These are phyloP conservation scores for Thuja plicata DNA, from an alignment of 83 land plant species.

Conservation along the genomic window DNA sequence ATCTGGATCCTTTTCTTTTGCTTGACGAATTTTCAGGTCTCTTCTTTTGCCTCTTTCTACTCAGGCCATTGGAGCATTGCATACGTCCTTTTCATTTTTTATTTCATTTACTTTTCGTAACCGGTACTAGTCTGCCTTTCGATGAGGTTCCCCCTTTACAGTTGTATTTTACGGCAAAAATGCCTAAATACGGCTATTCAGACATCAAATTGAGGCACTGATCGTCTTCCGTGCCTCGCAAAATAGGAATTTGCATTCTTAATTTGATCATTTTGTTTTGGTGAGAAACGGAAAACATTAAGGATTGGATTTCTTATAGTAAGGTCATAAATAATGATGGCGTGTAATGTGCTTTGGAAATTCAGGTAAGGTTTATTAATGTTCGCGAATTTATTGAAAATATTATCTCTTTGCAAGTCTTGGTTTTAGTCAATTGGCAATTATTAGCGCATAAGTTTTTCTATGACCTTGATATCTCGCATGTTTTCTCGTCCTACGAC, in stretches of 20 bases:
- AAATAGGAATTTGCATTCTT: background rate
- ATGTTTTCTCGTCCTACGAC: background rate
- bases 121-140: background rate
- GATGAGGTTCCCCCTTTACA: background rate
- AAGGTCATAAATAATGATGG: background rate
- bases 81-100: background rate
- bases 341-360: background rate
- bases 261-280: background rate
- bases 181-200: too few relatives aligned
- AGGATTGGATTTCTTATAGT: background rate
- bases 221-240: background rate
- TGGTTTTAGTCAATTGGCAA: background rate
- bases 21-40: conserved; percentile 86
- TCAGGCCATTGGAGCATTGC: background rate
- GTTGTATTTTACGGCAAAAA: too few relatives aligned
- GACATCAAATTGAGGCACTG: background rate
- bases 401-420: background rate
- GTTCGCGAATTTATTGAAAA: background rate
- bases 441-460: background rate
- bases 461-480: background rate
- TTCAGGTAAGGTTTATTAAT: background rate
- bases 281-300: background rate
- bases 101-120: background rate
- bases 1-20: conserved; percentile 89
- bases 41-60: background rate